These are phyloP conservation scores for Nemania diffusa DNA, from an alignment of 2,329 filamentous ascomycete genomes.

Conservation along the genomic window DNA sequence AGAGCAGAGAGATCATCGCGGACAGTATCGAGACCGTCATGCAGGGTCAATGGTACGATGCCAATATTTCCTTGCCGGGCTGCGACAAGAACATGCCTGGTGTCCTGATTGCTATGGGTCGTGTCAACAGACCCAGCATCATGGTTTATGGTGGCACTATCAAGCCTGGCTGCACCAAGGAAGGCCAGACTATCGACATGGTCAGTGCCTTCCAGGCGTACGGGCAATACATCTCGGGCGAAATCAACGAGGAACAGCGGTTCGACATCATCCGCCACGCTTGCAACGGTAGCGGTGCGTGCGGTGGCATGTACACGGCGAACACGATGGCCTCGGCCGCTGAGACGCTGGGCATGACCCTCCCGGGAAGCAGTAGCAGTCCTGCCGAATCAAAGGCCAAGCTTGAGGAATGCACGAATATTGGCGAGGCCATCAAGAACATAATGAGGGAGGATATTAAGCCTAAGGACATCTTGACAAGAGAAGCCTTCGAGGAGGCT, in stretches of 20 bases:
- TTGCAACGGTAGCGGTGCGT: constrained; percentile 84
- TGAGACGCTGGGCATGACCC: constrained; percentile 78
- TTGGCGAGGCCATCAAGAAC: constrained; percentile 79
- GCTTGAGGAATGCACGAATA: constrained; percentile 74
- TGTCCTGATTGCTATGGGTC: constrained; percentile 91
- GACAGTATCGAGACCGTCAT: constrained; percentile 99
- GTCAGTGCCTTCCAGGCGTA: constrained; percentile 98
- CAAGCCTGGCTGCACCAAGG: constrained; percentile 84
- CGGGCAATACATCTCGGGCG: constrained; percentile 90
- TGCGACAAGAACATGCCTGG: constrained; percentile 99
- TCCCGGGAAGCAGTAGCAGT: constrained; percentile 84
- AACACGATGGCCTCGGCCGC: constrained; percentile 82
- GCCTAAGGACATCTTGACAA: constrained; percentile 81
- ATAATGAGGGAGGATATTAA: constrained; percentile 80
- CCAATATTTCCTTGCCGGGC: constrained; percentile 93
- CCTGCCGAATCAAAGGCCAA: constrained; percentile 80
- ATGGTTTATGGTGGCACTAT: constrained; percentile 99
- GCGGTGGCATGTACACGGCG: constrained; percentile 86
- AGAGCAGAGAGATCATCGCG: constrained; percentile 95
- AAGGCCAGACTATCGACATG: constrained; percentile 85
- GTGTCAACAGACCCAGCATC: constrained; percentile 90
- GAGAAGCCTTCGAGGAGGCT: constrained; percentile 84
- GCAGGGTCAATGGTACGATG: constrained; percentile 99
- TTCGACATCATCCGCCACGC: constrained; percentile 96
- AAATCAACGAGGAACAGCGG: constrained; percentile 89